A percentile compares a stretch with the other conserved stretches of the same genome.
Conservation (phyloP, 495 filamentous ascomycete species). For the Penicillium argentinense region DNA sequence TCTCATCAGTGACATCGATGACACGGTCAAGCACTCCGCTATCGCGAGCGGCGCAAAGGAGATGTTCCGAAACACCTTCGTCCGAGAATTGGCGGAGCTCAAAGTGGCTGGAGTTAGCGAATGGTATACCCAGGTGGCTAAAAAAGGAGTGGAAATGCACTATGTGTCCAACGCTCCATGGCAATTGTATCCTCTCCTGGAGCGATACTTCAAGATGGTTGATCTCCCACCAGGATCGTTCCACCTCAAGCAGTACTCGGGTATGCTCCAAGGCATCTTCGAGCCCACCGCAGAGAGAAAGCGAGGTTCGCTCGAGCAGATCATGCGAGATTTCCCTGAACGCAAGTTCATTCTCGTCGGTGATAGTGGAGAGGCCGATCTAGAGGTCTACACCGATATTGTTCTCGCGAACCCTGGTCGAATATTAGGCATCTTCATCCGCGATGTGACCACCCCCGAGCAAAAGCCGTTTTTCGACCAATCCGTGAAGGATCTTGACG, state of each 20-base stretch:
- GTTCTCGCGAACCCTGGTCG: slow-evolving; percentile 77
- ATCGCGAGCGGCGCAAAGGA: slow-evolving; percentile 83
- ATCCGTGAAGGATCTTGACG: slow-evolving; percentile 47
- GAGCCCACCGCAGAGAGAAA: slow-evolving; percentile 96
- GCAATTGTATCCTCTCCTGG: slow-evolving; percentile 90
- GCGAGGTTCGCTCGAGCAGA: slow-evolving; percentile 78
- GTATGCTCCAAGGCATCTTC: slow-evolving; percentile 96
- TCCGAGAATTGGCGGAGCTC: slow-evolving; percentile 77
- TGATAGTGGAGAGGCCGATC: slow-evolving; percentile 93
- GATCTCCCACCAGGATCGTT: slow-evolving; percentile 84
- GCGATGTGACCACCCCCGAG: slow-evolving; percentile 83
- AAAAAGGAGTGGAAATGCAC: slow-evolving; percentile 80
- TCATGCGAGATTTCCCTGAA: slow-evolving; percentile 86
- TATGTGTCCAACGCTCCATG: slow-evolving; percentile 95
- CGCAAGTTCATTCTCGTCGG: slow-evolving; percentile 89
- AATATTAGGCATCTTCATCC: slow-evolving; percentile 84
- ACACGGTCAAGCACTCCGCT: slow-evolving; percentile 95
- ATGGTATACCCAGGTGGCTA: slow-evolving; percentile 78
- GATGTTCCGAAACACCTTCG: slow-evolving; percentile 93
- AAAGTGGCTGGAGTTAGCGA: slow-evolving; percentile 82
- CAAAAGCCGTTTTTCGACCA: slow-evolving; percentile 74
- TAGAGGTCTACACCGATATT: slow-evolving; percentile 97
- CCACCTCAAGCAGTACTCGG: slow-evolving; percentile 92
- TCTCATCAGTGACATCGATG: slow-evolving; percentile 95
- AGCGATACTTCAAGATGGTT: slow-evolving; percentile 75